These are phyloP conservation scores for Cardamine resedifolia DNA, from an alignment of 345 rosid genomes.

Conservation along the genomic window DNA sequence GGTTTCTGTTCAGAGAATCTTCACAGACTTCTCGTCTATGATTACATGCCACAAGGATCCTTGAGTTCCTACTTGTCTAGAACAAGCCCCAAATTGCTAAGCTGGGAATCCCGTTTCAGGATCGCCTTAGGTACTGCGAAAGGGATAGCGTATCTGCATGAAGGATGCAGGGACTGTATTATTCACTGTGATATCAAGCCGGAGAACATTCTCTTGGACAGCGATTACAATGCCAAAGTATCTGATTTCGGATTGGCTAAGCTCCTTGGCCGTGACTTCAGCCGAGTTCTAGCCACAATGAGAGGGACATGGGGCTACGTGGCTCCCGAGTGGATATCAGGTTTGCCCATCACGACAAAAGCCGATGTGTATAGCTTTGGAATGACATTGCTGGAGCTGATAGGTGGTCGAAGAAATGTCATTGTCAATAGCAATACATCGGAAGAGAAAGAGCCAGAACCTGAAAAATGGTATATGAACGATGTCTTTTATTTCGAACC, in stretches of 20 bases:
- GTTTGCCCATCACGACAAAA: conserved; percentile 60
- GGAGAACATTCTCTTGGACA: conserved; percentile 58
- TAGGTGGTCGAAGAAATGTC: conserved; percentile 74
- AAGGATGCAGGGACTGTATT: conserved; percentile 65
- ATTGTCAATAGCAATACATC: conserved; percentile 25
- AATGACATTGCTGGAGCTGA: conserved; percentile 60
- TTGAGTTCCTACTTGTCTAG: conserved; percentile 48
- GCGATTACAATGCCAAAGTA: conserved; percentile 49
- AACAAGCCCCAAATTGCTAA: conserved; percentile 44
- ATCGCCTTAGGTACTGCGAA: conserved; percentile 61
- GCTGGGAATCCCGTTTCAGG: conserved; percentile 46
- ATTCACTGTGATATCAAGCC: conserved; percentile 68
- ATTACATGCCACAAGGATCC: conserved; percentile 68
- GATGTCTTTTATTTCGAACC: neutral
- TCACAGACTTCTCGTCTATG: conserved; percentile 60
- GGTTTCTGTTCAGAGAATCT: conserved; percentile 70
- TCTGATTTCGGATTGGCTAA: conserved; percentile 65
- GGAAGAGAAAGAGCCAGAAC: conserved; percentile 39
- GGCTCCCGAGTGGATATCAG: conserved; percentile 72
- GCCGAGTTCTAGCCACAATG: conserved; percentile 59
- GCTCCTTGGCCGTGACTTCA: conserved; percentile 61
- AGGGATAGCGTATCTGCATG: conserved; percentile 62
- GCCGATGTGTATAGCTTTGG: conserved; percentile 79
- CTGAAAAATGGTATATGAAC: conserved; percentile 36
- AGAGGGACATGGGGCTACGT: conserved; percentile 69